Evolutionary conservation across 2,329 filamentous ascomycete species (phyloP).

Genomic region (Aspergillus cejpii): DNA sequence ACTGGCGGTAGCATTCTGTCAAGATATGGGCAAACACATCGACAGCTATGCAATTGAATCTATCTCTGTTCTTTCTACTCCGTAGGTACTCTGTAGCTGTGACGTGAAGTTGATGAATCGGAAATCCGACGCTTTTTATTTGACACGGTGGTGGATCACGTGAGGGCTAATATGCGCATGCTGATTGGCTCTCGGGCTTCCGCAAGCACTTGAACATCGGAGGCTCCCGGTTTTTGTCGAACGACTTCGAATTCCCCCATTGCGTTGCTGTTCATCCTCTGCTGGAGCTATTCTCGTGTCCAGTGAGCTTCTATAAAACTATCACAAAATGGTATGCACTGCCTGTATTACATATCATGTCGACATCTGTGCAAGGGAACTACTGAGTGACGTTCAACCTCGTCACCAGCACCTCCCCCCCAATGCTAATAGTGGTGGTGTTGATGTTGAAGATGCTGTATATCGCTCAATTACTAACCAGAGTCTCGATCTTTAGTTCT

Average conservation of each 20-base stretch:
- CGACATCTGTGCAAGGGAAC: not conserved
- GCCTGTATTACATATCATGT: not conserved
- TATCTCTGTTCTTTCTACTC: too few species aligned
- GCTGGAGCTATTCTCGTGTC: slow-evolving; percentile 23
- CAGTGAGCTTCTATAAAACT: slow-evolving; percentile 18
- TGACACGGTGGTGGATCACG: slow-evolving; percentile 13
- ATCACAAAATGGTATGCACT: slow-evolving; percentile 29
- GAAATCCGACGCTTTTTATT: slow-evolving; percentile 17
- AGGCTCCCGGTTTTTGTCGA: slow-evolving; percentile 35
- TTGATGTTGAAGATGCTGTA: not conserved
- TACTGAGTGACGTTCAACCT: not conserved
- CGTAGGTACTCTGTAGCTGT: not conserved
- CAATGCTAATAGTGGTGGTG: not conserved
- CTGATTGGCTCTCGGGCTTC: slow-evolving; percentile 24
- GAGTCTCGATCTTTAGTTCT: slow-evolving; percentile 17
- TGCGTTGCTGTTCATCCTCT: slow-evolving; percentile 14
- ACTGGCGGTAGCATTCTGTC: not conserved
- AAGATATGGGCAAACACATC: not conserved
- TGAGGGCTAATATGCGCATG: slow-evolving; percentile 12
- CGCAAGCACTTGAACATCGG: slow-evolving; percentile 23
- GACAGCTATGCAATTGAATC: too few species aligned
- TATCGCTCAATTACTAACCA: slow-evolving; percentile 18
- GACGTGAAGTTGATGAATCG: not conserved
- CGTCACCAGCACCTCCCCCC: not conserved
- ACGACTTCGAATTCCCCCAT: slow-evolving; percentile 10